These are phyloP conservation scores for Tolypocladium tundrense DNA, from an alignment of 2,329 filamentous ascomycete species.

Conservation along the genomic window DNA sequence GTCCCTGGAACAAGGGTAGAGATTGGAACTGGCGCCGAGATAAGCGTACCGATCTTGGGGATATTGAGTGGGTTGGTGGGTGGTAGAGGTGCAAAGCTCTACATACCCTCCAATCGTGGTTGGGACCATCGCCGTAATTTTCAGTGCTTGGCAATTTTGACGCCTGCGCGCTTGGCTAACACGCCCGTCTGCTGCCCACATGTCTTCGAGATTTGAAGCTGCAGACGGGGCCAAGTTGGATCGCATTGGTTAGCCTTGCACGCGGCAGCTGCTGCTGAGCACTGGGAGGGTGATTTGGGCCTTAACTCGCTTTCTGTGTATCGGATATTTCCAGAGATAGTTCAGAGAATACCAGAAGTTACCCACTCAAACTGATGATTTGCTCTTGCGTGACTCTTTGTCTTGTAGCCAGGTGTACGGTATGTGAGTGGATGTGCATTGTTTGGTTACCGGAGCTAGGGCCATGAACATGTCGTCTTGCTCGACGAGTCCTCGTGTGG, in stretches of 20 bases:
- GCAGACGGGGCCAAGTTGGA: conserved; percentile 1
- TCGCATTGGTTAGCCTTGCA: neutral
- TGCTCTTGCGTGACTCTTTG: neutral
- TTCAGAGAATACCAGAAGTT: conserved; percentile 53
- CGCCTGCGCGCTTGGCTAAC: neutral
- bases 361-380: conserved; percentile 39
- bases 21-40: conserved; percentile 56
- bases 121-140: conserved; percentile 25
- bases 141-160: neutral
- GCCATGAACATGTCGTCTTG: no score
- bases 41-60: conserved; percentile 56
- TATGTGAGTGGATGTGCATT: neutral
- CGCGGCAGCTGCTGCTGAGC: conserved; percentile 7
- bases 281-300: conserved; percentile 21
- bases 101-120: conserved; percentile 49
- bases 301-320: conserved; percentile 57
- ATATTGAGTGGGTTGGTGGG: conserved; percentile 91
- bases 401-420: neutral
- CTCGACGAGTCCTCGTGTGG: no score
- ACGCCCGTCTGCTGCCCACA: neutral
- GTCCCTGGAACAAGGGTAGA: conserved; percentile 47
- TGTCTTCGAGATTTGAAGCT: neutral
- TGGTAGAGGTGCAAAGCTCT: conserved; percentile 54
- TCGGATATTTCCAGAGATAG: conserved; percentile 36
- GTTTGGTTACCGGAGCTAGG: no score